These are phyloP conservation scores for Capronia americana DNA, from an alignment of 2,329 filamentous ascomycete species.

Conservation along the genomic window DNA sequence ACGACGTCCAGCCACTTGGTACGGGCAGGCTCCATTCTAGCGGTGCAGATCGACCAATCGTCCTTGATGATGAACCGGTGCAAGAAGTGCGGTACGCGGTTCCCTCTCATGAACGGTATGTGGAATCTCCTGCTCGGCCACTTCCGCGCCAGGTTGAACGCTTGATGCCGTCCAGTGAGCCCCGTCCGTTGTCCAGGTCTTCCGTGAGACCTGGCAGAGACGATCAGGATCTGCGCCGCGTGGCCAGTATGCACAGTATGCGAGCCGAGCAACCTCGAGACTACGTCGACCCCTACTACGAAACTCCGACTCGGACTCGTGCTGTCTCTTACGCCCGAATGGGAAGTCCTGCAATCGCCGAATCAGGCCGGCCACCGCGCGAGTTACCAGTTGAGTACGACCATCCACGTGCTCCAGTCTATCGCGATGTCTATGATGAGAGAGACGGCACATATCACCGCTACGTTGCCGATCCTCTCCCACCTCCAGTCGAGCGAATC, in stretches of 20 bases:
- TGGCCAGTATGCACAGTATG: constrained; percentile 55
- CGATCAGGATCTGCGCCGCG: constrained; percentile 54
- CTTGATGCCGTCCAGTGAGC: constrained; percentile 43
- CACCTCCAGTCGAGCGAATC: constrained; percentile 68
- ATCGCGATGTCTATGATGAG: constrained; percentile 52
- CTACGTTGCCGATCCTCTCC: constrained; percentile 49
- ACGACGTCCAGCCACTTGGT: constrained; percentile 50
- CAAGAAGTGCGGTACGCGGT: constrained; percentile 39
- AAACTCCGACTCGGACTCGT: constrained; percentile 40
- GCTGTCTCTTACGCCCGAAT: constrained; percentile 49
- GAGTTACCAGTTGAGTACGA: constrained; percentile 44
- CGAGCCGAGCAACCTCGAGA: constrained; percentile 51
- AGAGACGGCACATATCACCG: constrained; percentile 51
- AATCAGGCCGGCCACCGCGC: constrained; percentile 47
- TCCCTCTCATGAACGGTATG: constrained; percentile 32
- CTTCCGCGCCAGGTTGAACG: constrained; percentile 38
- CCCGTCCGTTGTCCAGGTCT: constrained; percentile 50
- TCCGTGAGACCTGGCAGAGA: constrained; percentile 46
- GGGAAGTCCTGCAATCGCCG: constrained; percentile 45
- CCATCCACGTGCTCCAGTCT: constrained; percentile 47
- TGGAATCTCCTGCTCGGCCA: constrained; percentile 38
- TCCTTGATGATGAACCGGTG: constrained; percentile 53
- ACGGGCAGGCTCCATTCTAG: constrained; percentile 47
- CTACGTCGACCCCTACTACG: constrained; percentile 49
- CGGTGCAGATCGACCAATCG: constrained; percentile 53